Percentiles rank a stretch among this genome's conserved stretches.
Conservation (phyloP, 1,284 basidiomycete genomes). For the Ustilago sp. region DNA sequence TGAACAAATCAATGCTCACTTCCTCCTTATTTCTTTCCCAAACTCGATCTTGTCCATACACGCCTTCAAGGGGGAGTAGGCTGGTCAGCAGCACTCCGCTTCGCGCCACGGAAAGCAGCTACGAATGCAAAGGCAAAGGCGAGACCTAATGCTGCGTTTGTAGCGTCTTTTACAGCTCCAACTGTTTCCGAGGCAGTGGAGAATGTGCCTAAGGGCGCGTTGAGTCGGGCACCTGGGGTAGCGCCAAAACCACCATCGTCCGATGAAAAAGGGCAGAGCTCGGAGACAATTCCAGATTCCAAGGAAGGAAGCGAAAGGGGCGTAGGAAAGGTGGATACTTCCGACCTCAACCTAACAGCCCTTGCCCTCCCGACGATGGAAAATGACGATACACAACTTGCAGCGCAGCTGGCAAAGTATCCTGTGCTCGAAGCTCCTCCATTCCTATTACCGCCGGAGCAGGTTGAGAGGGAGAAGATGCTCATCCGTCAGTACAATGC, state of each 20-base stretch:
- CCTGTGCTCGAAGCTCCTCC: conserved; percentile 24
- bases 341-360: conserved; percentile 29
- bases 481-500: conserved; percentile 10
- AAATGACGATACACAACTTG: conserved; percentile 23
- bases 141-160: conserved; percentile 39
- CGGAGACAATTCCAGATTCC: neutral
- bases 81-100: conserved; percentile 62
- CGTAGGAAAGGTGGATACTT: conserved; percentile 1
- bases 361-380: conserved; percentile 23
- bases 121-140: conserved; percentile 30
- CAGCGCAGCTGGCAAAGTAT: conserved; percentile 19
- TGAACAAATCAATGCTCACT: conserved; percentile 41
- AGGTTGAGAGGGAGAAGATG: conserved; percentile 40
- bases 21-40: conserved; percentile 2
- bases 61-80: conserved; percentile 13
- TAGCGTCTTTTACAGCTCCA: conserved; percentile 28
- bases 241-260: conserved; percentile 12
- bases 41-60: neutral
- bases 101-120: conserved; percentile 52
- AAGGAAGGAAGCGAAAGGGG: neutral
- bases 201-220: conserved; percentile 6
- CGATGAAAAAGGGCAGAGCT: neutral
- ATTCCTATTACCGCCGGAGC: conserved; percentile 29
- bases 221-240: conserved; percentile 29
- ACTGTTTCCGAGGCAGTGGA: neutral